A percentile compares a stretch with the other conserved stretches of the same genome.
phyloP scores from a whole-genome alignment of 106 monocot genomes.

The Apostasia shenzhenica region DNA sequence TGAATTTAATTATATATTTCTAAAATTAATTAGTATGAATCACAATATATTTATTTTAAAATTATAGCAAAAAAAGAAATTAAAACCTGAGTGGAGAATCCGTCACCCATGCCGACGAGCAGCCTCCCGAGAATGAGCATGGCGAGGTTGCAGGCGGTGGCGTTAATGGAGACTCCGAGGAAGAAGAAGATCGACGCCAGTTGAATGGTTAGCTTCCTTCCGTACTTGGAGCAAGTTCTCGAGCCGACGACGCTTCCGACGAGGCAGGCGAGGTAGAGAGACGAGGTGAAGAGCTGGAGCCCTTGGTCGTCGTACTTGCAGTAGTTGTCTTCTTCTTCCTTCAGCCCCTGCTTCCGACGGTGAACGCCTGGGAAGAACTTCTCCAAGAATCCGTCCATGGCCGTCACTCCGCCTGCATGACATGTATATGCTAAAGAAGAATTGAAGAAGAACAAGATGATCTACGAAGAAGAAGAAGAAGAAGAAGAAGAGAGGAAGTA shows the following conservation, averaged over 20 bases:
- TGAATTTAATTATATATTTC: too few species aligned
- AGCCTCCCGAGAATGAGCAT: slow-evolving; percentile 74
- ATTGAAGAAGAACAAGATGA: background rate
- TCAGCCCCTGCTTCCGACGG: slow-evolving; percentile 14
- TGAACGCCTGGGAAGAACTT: slow-evolving; percentile 65
- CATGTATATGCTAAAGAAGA: background rate
- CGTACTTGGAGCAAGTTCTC: slow-evolving; percentile 43
- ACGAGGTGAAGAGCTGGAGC: slow-evolving; percentile 75
- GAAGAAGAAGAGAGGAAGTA: too few species aligned
- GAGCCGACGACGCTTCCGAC: slow-evolving; percentile 58
- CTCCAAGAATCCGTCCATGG: slow-evolving; percentile 57
- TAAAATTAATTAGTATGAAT: too few species aligned
- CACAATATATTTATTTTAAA: too few species aligned
- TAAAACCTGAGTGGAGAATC: slow-evolving; percentile 65
- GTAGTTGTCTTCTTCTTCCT: slow-evolving; percentile 36
- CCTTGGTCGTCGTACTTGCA: slow-evolving; percentile 82
- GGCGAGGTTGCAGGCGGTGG: slow-evolving; percentile 35
- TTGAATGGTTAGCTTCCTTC: slow-evolving; percentile 56
- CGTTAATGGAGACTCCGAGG: slow-evolving; percentile 44
- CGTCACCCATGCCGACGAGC: slow-evolving; percentile 64
- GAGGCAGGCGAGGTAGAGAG: slow-evolving; percentile 62
- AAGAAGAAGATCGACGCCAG: slow-evolving; percentile 53
- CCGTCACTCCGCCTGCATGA: slow-evolving; percentile 55
- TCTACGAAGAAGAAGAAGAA: background rate
- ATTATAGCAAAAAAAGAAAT: too few species aligned